A percentile compares a stretch with the other conserved stretches of the same genome.
Evolutionary conservation across 2,329 filamentous ascomycete species (phyloP).

Genomic region (Microascus cirrosus): DNA sequence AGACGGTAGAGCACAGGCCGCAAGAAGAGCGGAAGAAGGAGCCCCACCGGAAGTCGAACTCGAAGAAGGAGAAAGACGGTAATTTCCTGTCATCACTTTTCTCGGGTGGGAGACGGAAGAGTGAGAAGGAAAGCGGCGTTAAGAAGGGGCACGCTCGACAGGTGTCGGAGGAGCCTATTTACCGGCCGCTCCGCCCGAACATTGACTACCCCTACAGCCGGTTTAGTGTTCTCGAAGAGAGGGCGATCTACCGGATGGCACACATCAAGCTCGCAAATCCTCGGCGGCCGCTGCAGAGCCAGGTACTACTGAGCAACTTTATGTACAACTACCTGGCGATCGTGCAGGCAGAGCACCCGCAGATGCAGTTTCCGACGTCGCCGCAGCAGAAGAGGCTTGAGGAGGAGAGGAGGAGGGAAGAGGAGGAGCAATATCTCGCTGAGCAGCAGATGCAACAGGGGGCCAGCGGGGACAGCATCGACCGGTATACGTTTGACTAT

Average conservation of each 20-base stretch:
- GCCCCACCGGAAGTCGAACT: constrained; percentile 59
- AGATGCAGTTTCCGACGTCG: constrained; percentile 81
- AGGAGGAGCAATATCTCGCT: constrained; percentile 28
- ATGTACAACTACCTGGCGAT: constrained; percentile 99
- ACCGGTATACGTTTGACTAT: constrained; percentile 42
- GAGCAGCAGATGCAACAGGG: constrained; percentile 30
- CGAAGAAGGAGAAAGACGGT: constrained; percentile 83
- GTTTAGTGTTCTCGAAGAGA: constrained; percentile 89
- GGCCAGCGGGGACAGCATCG: constrained; percentile 28
- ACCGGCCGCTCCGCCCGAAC: constrained; percentile 67
- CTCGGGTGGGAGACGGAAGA: constrained; percentile 78
- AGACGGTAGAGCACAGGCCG: constrained; percentile 58
- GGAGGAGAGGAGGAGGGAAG: constrained; percentile 39
- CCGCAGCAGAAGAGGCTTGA: constrained; percentile 58
- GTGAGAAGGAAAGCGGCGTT: constrained; percentile 52
- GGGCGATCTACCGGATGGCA: constrained; percentile 96
- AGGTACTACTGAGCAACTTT: constrained; percentile 95
- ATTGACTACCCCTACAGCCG: constrained; percentile 94
- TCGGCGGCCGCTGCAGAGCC: constrained; percentile 78
- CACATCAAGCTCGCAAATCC: constrained; percentile 99
- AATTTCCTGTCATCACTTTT: constrained; percentile 94
- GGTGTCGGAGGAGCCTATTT: constrained; percentile 58
- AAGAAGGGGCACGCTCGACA: constrained; percentile 68
- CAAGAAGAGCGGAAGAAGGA: constrained; percentile 79
- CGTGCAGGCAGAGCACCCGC: constrained; percentile 96